Conservation (phyloP, 768 basidiomycete species). For the Dioszegia crocea region DNA sequence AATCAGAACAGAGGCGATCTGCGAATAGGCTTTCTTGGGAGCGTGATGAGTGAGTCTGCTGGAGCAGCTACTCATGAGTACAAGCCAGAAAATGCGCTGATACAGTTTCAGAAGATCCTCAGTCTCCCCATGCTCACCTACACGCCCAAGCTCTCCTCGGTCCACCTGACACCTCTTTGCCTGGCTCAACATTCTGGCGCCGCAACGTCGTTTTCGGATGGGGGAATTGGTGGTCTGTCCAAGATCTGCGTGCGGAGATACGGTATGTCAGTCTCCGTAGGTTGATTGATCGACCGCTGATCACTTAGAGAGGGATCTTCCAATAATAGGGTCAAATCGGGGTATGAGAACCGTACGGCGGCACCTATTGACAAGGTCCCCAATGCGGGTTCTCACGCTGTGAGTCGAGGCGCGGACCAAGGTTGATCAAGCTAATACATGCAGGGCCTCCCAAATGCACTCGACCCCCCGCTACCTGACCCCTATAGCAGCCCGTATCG, state of each 20-base stretch:
- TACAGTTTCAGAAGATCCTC: constrained; percentile 26
- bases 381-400: constrained; percentile 56
- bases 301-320: constrained; percentile 64
- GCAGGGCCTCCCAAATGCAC: constrained; percentile 34
- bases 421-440: not conserved
- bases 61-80: too few species aligned
- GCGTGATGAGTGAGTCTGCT: constrained; percentile 27
- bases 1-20: constrained; percentile 20
- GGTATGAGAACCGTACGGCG: constrained; percentile 56
- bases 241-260: constrained; percentile 42
- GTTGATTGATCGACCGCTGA: too few species aligned
- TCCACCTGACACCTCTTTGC: constrained; percentile 23
- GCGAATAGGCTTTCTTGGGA: constrained; percentile 38
- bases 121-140: constrained; percentile 35
- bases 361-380: constrained; percentile 74
- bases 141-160: constrained; percentile 39
- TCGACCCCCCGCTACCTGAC: constrained; percentile 15
- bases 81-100: too few species aligned
- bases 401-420: constrained; percentile 9
- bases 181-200: constrained; percentile 34
- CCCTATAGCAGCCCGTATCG: not conserved
- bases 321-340: constrained; percentile 79
- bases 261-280: constrained; percentile 20
- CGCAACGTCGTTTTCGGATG: constrained; percentile 37
- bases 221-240: constrained; percentile 36